Base-by-base conservation (phyloP, 768 basidiomycete species). In the Podaxis pistillaris region DNA sequence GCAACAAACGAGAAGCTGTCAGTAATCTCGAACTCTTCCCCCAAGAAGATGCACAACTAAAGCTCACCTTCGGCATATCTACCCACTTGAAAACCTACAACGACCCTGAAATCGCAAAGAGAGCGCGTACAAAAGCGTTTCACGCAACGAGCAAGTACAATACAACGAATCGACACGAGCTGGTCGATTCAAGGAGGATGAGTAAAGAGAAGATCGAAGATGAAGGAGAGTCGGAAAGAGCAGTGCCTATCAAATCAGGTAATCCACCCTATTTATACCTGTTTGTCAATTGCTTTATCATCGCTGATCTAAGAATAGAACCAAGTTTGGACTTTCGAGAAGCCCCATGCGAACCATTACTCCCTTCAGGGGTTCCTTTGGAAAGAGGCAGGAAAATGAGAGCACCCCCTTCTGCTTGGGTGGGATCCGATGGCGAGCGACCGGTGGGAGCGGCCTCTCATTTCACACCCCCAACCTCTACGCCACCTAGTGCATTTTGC, bases 1-100 rank as follows among this genome's bases (percentile, higher is more conserved):
- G 51, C 28, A 38, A 28, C 22, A 44, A 12, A 52, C n/a, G n/a
- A 38, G 33, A 19, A 33, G 11, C 11, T 11, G 44, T 38, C 17
- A 24, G 19, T 24, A 12, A 13, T 24, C 22, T 3, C 9, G 22
- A 24, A 24, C 24, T 24, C 11, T 19, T 13, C 36, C 9, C 12
- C 6, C 9, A 38, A 17, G 22, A 19, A 28, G 19, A 7, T 6
- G 40, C 15, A 41, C 26, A 47, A 46, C 5, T 24, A 37, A 49
- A 50, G 24, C 60, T 44, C n/a, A 62, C 60, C 60, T 62, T 62
- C 41, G 60, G 60, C 60, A 62, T 62, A 37, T 24, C 49, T 40
- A 51, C 47, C 33, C 33, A 37, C 17, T 24, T 26, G 24, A 36
- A 37, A 40, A n/a, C 19, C 30, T 28, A 59, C 44, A 46, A 22